Evolutionary conservation across 2,329 filamentous ascomycete genomes (phyloP), one percentile per base, ranked within the genome.

Genomic region (Arthrinium puccinioides): DNA sequence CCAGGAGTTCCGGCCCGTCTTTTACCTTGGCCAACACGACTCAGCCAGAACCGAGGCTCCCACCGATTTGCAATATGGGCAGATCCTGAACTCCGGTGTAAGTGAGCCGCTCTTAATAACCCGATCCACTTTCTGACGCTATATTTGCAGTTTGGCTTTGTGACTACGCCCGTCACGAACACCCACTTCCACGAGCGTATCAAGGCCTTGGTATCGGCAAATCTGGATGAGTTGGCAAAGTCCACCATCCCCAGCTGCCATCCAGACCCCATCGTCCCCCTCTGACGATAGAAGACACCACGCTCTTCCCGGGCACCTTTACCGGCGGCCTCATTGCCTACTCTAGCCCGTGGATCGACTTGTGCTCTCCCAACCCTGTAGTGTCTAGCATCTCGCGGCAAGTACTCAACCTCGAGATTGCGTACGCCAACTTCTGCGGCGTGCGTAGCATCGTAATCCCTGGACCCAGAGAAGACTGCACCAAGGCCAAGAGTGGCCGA

Each of bases 391-490:
- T 97, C 41, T 96, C 90, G 24, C 79, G 86, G 30, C 90, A 96
- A 62, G 84, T 94, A 6, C 69, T 98, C 45, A 88, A 88, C 56
- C 72, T 95, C 26, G 92, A 98, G 58, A 75, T 97, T 32, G 85
- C 87, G 33, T 98, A 96, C 63, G 92, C 94, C 45, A 89, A 87
- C 44, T 98, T 97, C 63, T 96, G 88, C 54, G 94, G 94, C 24
- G 75, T 92, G 32, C 79, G 81, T 39, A 94, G 84, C 60, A 72
- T 97, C 41, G 68, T 97, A 35, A 70, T 98, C 21, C 80, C 83
- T 2, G 88, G 88, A 0, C 92, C 92, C 4, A 74, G 75, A 45
- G 64, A 77, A 11, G 76, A 82, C 46, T 70, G 76, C 40, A 70
- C 72, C 40, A 70, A 69, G 38, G 56, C 67, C 42, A 60, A 64